These are phyloP conservation scores for Kazachstania martiniae DNA, from an alignment of 805 yeast genomes.

Conservation along the genomic window DNA sequence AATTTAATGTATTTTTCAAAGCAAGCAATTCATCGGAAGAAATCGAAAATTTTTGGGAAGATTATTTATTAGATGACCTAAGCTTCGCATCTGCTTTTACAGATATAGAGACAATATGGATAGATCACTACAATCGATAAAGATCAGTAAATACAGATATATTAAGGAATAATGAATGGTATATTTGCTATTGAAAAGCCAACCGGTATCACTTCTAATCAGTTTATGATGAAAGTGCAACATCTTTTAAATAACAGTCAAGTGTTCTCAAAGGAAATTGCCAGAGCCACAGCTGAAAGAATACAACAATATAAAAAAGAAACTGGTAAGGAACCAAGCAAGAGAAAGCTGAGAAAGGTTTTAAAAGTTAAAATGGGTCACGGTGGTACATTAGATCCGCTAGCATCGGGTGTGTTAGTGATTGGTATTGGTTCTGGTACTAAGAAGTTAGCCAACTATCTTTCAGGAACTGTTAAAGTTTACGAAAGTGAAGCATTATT, in stretches of 20 bases:
- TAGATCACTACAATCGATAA: no score
- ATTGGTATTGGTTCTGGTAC: slow-evolving; percentile 93
- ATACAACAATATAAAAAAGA: slow-evolving; percentile 30
- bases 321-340: slow-evolving; percentile 37
- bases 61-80: no score
- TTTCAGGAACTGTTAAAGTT: slow-evolving; percentile 64
- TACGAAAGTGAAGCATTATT: slow-evolving; percentile 78
- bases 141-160: no score
- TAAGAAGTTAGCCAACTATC: slow-evolving; percentile 59
- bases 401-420: slow-evolving; percentile 89
- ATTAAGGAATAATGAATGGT: slow-evolving; percentile 71
- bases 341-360: slow-evolving; percentile 39
- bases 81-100: no score
- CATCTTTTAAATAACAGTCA: slow-evolving; percentile 47
- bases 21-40: no score
- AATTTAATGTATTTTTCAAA: no score
- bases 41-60: no score
- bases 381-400: slow-evolving; percentile 94
- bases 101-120: no score
- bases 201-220: slow-evolving; percentile 69
- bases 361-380: slow-evolving; percentile 84
- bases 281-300: slow-evolving; percentile 38
- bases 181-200: slow-evolving; percentile 90
- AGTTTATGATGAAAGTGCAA: slow-evolving; percentile 59
- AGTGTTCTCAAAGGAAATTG: slow-evolving; percentile 44